A percentile compares a stretch with the other conserved stretches of the same genome.
These are phyloP conservation scores for Magnolia sinica DNA, from an alignment of 164 flowering plant species.

Conservation along the genomic window DNA sequence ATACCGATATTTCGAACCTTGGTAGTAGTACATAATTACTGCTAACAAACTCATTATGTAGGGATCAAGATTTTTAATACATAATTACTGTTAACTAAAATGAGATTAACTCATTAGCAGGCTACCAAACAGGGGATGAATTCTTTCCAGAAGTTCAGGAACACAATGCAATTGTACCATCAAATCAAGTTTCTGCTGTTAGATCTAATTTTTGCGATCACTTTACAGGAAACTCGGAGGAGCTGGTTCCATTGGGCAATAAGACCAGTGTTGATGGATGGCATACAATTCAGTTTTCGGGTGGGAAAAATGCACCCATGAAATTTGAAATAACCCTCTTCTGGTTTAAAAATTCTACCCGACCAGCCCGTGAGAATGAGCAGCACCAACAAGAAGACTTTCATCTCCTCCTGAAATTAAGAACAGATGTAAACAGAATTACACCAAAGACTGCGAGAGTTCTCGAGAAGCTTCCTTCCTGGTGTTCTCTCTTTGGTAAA, in stretches of 20 bases:
- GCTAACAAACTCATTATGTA: no score
- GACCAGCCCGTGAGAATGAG: not conserved
- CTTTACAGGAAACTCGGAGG: conserved; percentile 44
- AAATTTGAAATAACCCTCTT: conserved; percentile 53
- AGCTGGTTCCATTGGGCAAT: conserved; percentile 45
- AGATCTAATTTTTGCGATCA: not conserved
- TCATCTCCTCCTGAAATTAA: conserved; percentile 45
- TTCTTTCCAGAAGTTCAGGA: not conserved
- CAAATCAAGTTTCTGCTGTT: not conserved
- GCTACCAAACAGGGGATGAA: no score
- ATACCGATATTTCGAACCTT: no score
- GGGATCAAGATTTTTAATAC: no score
- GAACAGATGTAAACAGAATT: conserved; percentile 74
- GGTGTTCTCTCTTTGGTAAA: conserved; percentile 90
- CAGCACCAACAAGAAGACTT: conserved; percentile 5
- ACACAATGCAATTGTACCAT: not conserved
- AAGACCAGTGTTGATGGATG: conserved; percentile 65
- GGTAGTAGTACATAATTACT: no score
- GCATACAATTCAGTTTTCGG: conserved; percentile 85
- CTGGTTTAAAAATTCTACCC: conserved; percentile 44
- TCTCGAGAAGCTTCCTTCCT: conserved; percentile 70
- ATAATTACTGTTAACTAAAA: no score
- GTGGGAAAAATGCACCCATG: conserved; percentile 74
- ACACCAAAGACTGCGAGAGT: conserved; percentile 61
- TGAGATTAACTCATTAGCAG: no score